A percentile compares a stretch with the other conserved stretches of the same genome.
These are phyloP conservation scores for Arachis monticola DNA, from an alignment of 331 rosid genomes.

Conservation along the genomic window DNA sequence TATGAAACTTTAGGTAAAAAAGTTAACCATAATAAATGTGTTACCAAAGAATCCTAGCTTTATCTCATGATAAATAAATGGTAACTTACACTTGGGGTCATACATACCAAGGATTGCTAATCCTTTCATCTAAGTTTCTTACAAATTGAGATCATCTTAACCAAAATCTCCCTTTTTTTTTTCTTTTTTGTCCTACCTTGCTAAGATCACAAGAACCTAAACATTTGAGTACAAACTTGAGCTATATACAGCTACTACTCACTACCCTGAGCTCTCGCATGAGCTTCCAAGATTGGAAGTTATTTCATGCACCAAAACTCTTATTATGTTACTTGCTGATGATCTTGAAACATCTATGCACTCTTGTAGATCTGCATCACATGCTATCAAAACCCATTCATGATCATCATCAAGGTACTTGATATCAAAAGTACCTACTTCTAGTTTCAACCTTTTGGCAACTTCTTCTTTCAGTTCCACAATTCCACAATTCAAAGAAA, in stretches of 20 bases:
- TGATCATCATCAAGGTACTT: constrained; percentile 88
- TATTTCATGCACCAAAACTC: constrained; percentile 77
- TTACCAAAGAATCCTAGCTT: constrained; percentile 15
- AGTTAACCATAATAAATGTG: constrained; percentile 30
- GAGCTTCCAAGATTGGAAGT: constrained; percentile 74
- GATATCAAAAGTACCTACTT: constrained; percentile 78
- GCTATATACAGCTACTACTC: constrained; percentile 46
- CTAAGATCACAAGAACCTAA: constrained; percentile 44
- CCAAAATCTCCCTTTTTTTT: constrained; percentile 43
- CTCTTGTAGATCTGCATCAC: constrained; percentile 91
- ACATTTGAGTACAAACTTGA: constrained; percentile 30
- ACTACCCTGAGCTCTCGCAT: constrained; percentile 69
- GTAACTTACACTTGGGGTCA: constrained; percentile 1
- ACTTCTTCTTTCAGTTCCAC: constrained; percentile 77
- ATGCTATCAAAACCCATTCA: constrained; percentile 90
- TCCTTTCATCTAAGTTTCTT: constrained; percentile 43
- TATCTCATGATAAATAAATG: neutral
- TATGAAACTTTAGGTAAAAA: constrained; percentile 34
- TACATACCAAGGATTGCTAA: constrained; percentile 28
- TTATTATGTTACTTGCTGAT: constrained; percentile 66
- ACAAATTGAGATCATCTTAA: constrained; percentile 51
- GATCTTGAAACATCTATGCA: constrained; percentile 75
- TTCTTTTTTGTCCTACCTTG: constrained; percentile 23
- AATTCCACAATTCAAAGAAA: constrained; percentile 55
- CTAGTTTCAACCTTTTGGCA: constrained; percentile 81